Base-by-base conservation (phyloP, 108 stramenopile species). In the Mediolabrus comicus region DNA sequence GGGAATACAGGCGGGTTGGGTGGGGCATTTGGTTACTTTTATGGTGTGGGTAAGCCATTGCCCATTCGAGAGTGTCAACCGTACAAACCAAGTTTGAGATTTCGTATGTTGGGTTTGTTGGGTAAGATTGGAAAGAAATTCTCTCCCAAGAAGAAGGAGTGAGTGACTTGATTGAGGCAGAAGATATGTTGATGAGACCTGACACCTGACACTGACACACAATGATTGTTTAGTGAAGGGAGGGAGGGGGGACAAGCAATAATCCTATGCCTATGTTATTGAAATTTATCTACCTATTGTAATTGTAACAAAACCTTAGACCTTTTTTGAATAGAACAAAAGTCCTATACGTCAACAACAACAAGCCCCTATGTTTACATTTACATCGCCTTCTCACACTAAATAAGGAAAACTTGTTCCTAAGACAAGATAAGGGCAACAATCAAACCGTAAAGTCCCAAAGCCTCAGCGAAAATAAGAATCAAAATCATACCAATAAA, bases 401-500 rank as follows among this genome's bases (percentile, higher is more conserved):
- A n/a, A n/a, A n/a, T n/a, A n/a, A n/a, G n/a, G n/a, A n/a, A n/a
- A n/a, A n/a, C n/a, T n/a, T n/a, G n/a, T n/a, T n/a, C n/a, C n/a
- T n/a, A n/a, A n/a, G n/a, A n/a, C 60, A 87, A 69, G 72, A 87
- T 87, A 25, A 87, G 73, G 3, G 86, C 86, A 19, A 83, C 72
- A 67, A 83, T 83, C 35, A 87, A 64, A 35, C 87, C 84, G 46
- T 93, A 93, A 71, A 93, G 65, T 11, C 89, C 92, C 83, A 93
- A 77, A 25, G 92, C 92, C 62, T 93, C 92, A 34, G 80, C 80
- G 68, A 93, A 93, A 80, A 93, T 93, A 33, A 93, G 84, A 89
- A 93, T 93, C 49, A 93, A 90, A 54, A 93, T 77, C 84, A 93
- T 86, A 24, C 92, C 92, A 26, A 93, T 87, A 72, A 85, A 93